Percentiles rank a stretch among this genome's conserved stretches.
These are phyloP conservation scores for Saitozyma sp. DNA, from an alignment of 768 basidiomycete species.

Conservation along the genomic window DNA sequence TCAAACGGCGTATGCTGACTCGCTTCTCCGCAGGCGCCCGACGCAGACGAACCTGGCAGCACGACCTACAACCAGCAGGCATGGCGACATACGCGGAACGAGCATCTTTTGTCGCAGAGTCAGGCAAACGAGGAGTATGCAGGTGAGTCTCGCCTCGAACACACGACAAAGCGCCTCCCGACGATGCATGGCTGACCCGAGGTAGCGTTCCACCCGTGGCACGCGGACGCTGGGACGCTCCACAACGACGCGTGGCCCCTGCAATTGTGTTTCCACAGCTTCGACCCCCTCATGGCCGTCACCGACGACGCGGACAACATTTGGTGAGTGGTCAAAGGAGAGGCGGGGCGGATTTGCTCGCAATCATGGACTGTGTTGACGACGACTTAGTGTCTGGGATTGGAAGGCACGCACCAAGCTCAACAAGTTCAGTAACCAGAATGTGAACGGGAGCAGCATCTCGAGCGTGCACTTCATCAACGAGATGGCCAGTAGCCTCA, in stretches of 20 bases:
- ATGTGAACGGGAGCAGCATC: slow-evolving; percentile 74
- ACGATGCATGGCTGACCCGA: not conserved
- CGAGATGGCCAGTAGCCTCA: slow-evolving; percentile 87
- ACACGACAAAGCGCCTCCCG: not conserved
- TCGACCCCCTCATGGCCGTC: slow-evolving; percentile 81
- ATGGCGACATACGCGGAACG: slow-evolving; percentile 90
- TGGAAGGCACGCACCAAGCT: slow-evolving; percentile 80
- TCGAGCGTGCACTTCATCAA: slow-evolving; percentile 91
- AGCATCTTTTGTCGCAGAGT: slow-evolving; percentile 71
- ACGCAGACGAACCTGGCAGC: slow-evolving; percentile 93
- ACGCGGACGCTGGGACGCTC: slow-evolving; percentile 51
- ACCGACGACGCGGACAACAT: slow-evolving; percentile 84
- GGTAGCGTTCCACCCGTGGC: slow-evolving; percentile 52
- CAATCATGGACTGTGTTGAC: not conserved
- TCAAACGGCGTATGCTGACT: slow-evolving; percentile 1
- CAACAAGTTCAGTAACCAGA: slow-evolving; percentile 85
- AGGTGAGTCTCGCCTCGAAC: slow-evolving; percentile 57
- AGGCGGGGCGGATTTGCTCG: not conserved
- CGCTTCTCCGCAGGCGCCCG: slow-evolving; percentile 64
- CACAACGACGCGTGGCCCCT: slow-evolving; percentile 53
- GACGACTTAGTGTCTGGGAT: slow-evolving; percentile 75
- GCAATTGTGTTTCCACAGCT: slow-evolving; percentile 83
- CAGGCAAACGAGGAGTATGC: slow-evolving; percentile 69
- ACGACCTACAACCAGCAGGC: slow-evolving; percentile 90
- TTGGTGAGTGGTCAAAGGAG: slow-evolving; percentile 59